Evolutionary conservation across 2,329 filamentous ascomycete species (phyloP).

Genomic region (Alternaria metachromatica): DNA sequence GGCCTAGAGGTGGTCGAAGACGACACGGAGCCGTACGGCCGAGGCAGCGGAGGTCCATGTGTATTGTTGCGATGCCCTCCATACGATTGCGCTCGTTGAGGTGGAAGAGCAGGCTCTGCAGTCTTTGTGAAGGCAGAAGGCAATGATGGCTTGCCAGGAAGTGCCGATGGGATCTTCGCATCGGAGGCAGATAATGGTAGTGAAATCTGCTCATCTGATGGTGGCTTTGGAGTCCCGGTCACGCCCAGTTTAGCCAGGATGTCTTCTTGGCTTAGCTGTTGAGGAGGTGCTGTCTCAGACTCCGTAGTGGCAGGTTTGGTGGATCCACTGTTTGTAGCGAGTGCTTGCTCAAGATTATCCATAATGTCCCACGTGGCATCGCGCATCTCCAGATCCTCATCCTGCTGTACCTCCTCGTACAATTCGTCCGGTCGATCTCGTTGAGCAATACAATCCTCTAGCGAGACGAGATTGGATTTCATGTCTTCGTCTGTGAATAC

Average conservation of each 20-base stretch:
- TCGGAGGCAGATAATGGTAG: slow-evolving; percentile 17
- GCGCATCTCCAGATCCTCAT: slow-evolving; percentile 43
- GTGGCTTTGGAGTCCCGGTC: slow-evolving; percentile 47
- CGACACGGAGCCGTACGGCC: slow-evolving; percentile 37
- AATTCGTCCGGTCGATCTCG: slow-evolving; percentile 48
- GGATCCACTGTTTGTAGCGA: slow-evolving; percentile 32
- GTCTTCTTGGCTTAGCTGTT: slow-evolving; percentile 43
- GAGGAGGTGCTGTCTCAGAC: slow-evolving; percentile 2
- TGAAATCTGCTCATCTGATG: slow-evolving; percentile 28
- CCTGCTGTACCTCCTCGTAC: slow-evolving; percentile 25
- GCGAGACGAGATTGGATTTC: slow-evolving; percentile 46
- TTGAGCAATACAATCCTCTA: slow-evolving; percentile 53
- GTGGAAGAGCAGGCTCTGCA: slow-evolving; percentile 10
- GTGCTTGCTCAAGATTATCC: slow-evolving; percentile 50
- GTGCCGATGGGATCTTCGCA: slow-evolving; percentile 15
- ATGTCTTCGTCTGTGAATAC: slow-evolving; percentile 53
- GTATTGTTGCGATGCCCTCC: slow-evolving; percentile 22
- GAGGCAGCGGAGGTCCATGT: slow-evolving; percentile 21
- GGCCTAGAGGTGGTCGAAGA: slow-evolving; percentile 13
- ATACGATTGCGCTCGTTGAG: slow-evolving; percentile 32
- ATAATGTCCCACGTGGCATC: slow-evolving; percentile 48
- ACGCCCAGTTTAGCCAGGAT: slow-evolving; percentile 47
- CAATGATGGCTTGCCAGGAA: slow-evolving; percentile 26
- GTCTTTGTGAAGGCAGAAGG: slow-evolving; percentile 3
- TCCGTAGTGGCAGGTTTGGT: slow-evolving; percentile 6